Evolutionary conservation across 1,284 basidiomycete genomes (phyloP), one percentile per base, ranked within the genome.

Genomic region (Ustilago trichophora): DNA sequence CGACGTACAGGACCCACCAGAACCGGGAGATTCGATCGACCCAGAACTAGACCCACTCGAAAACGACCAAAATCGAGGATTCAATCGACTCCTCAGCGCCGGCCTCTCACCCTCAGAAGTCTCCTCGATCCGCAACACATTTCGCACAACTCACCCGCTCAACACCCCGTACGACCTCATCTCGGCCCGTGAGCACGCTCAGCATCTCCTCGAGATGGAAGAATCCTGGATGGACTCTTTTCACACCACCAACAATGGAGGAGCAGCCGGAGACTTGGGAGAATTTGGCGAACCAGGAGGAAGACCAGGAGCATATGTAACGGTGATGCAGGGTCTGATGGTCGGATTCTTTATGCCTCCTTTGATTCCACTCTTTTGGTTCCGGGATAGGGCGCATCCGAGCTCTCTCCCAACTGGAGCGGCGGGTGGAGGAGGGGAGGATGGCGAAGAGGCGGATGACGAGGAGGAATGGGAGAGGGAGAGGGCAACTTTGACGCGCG

Each of bases 191-290:
- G 63, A 65, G 24, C 63, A 71, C 29, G 36, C 50, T 1, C 44
- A 52, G 21, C 63, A 71, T 35, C 38, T 65, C 15, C 51, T 64
- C 37, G 53, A 55, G 16, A 40, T 71, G 46, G 68, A 71, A 48
- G 68, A 71, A 16, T 53, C 52, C 11, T 71, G 68, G 68, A 65
- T 71, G 51, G 68, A 71, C 42, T 38, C 32, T 13, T 62, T 71
- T 25, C 21, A 21, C 42, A 33, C 52, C 38, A 21, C 44, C 34
- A 22, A 10, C 49, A 9, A 19, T 27, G 18, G 15, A 22, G 7
- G 9, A 9, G 34, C n/a, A n/a, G n/a, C n/a, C n/a, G n/a, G n/a
- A n/a, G n/a, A 16, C 18, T 6, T 43, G 1, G 35, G 22, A 3
- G 42, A 45, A n/a, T 52, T 29, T 15, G 45, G 33, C 16, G 49